Evolutionary conservation across 192 early-diverging fungal species (phyloP).

Genomic region (Backusella circina): DNA sequence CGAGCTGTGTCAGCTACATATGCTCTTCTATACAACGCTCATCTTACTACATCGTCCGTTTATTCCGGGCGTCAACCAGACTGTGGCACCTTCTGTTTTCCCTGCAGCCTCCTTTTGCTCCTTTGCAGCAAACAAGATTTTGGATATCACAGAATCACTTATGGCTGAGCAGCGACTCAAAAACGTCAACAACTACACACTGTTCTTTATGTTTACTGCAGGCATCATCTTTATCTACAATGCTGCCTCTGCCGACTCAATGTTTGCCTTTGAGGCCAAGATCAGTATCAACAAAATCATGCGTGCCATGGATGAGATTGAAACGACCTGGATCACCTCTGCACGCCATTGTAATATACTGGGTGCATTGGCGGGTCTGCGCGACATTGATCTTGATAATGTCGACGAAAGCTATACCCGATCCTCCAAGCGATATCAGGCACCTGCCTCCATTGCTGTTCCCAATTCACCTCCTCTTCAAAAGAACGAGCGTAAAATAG

Average conservation of each 20-base stretch:
- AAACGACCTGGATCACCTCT: constrained; percentile 30
- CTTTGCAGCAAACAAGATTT: constrained; percentile 32
- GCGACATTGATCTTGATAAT: constrained; percentile 28
- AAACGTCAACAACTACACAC: constrained; percentile 29
- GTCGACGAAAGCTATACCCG: constrained; percentile 23
- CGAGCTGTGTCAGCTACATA: constrained; percentile 37
- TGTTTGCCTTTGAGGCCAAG: constrained; percentile 32
- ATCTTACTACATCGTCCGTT: constrained; percentile 54
- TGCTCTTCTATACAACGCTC: constrained; percentile 48
- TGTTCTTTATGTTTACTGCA: constrained; percentile 32
- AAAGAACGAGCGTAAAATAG: background rate
- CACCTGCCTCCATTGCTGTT: constrained; percentile 20
- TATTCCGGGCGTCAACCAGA: constrained; percentile 28
- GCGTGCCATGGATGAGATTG: constrained; percentile 24
- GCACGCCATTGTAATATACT: constrained; percentile 30
- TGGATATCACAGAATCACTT: constrained; percentile 32
- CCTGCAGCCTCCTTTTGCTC: constrained; percentile 29
- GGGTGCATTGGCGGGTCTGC: constrained; percentile 22
- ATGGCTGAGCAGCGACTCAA: constrained; percentile 18
- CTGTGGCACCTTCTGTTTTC: constrained; percentile 11
- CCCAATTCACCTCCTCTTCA: constrained; percentile 26
- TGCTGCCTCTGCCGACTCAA: constrained; percentile 20
- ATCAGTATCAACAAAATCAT: constrained; percentile 33
- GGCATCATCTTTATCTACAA: constrained; percentile 37
- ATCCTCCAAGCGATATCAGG: background rate